A percentile compares a stretch with the other conserved stretches of the same genome.
Evolutionary conservation across 805 yeast genomes (phyloP).

Genomic region (Wickerhamomyces xylosicus): DNA sequence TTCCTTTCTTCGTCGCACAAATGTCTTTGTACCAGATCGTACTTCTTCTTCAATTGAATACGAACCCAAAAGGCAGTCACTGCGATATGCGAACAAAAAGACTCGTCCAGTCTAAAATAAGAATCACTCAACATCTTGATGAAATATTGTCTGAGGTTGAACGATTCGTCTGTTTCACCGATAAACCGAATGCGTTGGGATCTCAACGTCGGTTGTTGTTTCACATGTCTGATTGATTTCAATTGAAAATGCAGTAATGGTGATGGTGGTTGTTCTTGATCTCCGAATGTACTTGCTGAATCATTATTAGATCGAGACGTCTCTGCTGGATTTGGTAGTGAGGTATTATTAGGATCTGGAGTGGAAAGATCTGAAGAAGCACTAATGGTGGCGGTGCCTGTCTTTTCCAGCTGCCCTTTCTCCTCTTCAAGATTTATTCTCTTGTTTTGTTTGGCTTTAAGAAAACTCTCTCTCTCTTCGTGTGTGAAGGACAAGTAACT

Average conservation of each 20-base stretch:
- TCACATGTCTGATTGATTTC: neutral
- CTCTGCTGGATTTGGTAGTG: no score
- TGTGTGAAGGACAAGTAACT: slow-evolving; percentile 15
- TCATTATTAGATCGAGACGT: no score
- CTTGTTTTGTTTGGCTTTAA: slow-evolving; percentile 5
- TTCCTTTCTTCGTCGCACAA: slow-evolving; percentile 3
- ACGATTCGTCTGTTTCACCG: slow-evolving; percentile 6
- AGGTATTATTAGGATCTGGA: no score
- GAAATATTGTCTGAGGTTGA: slow-evolving; percentile 6
- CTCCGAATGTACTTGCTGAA: no score
- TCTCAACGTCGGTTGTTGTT: neutral
- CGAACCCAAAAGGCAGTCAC: slow-evolving; percentile 10
- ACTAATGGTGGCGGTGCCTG: no score
- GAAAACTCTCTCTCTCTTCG: slow-evolving; percentile 12
- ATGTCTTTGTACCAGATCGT: neutral
- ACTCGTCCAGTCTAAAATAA: slow-evolving; percentile 2
- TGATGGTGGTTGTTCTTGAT: neutral
- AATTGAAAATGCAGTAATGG: no score
- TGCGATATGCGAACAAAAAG: slow-evolving; percentile 5
- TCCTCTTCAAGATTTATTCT: neutral
- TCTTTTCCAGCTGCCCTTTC: neutral
- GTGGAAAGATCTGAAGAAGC: no score
- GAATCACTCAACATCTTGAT: slow-evolving; percentile 6
- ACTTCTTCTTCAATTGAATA: slow-evolving; percentile 10
- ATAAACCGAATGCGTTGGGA: slow-evolving; percentile 9